Conservation (phyloP, 352 stramenopile genomes). For the Phytophthora pistaciae region DNA sequence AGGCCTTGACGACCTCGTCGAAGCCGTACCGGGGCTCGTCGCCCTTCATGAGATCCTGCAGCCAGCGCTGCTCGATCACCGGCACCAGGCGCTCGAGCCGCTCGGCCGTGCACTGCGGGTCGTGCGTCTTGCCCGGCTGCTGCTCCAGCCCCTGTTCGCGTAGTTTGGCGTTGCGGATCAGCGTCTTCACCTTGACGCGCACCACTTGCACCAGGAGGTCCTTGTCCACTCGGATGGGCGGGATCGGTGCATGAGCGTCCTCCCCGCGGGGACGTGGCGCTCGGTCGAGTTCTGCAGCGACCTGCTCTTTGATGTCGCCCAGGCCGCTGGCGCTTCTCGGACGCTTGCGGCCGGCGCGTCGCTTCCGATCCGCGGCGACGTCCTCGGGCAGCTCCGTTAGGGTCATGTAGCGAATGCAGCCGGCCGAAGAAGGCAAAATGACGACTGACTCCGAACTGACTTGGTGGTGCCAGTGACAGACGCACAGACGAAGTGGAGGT, state of each 20-base stretch:
- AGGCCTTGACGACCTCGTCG: constrained; percentile 38
- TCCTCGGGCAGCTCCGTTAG: constrained; percentile 27
- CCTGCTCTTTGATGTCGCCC: not conserved
- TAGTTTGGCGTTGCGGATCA: constrained; percentile 35
- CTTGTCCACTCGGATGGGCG: constrained; percentile 45
- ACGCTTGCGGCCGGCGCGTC: constrained; percentile 17
- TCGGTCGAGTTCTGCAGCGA: not conserved
- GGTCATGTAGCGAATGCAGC: constrained; percentile 12
- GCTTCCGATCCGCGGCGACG: constrained; percentile 2
- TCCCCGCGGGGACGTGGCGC: constrained; percentile 6
- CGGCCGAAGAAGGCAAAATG: constrained; percentile 10
- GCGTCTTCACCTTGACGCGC: constrained; percentile 43
- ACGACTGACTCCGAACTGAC: constrained; percentile 28
- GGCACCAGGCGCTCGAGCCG: constrained; percentile 36
- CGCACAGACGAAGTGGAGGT: constrained; percentile 21
- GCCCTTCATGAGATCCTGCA: constrained; percentile 35
- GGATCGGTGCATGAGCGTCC: constrained; percentile 16
- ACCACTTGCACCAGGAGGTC: constrained; percentile 53
- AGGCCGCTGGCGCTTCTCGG: constrained; percentile 14
- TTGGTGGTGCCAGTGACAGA: constrained; percentile 20
- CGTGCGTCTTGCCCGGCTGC: constrained; percentile 7
- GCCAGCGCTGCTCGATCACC: constrained; percentile 41
- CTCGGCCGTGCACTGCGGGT: constrained; percentile 25
- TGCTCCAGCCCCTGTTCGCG: constrained; percentile 16
- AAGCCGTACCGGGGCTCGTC: constrained; percentile 46